Evolutionary conservation across 768 basidiomycete species (phyloP).

Genomic region (Suillus lakei): DNA sequence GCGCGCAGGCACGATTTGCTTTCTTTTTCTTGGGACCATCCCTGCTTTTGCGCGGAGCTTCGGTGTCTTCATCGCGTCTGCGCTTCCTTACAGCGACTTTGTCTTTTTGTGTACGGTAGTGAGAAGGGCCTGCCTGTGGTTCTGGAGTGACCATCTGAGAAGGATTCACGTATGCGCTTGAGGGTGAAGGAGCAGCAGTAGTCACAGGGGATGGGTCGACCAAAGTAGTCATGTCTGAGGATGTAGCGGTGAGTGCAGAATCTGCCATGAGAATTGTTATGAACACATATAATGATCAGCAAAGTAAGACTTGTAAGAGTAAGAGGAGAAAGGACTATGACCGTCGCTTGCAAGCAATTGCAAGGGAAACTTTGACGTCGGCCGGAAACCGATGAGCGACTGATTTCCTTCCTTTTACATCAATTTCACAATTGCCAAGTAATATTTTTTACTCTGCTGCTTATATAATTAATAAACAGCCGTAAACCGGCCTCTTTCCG

Average conservation of each 20-base stretch:
- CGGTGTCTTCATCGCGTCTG: slow-evolving; percentile 64
- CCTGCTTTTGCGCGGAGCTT: slow-evolving; percentile 63
- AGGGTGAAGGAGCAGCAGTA: slow-evolving; percentile 21
- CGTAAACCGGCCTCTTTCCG: neutral
- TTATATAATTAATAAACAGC: slow-evolving; percentile 12
- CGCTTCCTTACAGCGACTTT: slow-evolving; percentile 51
- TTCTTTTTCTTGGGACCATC: slow-evolving; percentile 94
- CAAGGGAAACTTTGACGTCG: slow-evolving; percentile 20
- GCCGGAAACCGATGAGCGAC: slow-evolving; percentile 24
- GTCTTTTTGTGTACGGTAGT: slow-evolving; percentile 41
- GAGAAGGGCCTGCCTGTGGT: slow-evolving; percentile 41
- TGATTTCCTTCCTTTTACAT: slow-evolving; percentile 17
- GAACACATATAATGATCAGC: slow-evolving; percentile 16
- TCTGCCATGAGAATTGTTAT: slow-evolving; percentile 15
- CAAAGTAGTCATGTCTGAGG: slow-evolving; percentile 15
- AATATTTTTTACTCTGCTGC: slow-evolving; percentile 4
- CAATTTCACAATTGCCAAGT: slow-evolving; percentile 1
- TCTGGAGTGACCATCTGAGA: slow-evolving; percentile 42
- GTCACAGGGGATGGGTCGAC: slow-evolving; percentile 12
- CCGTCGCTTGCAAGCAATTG: slow-evolving; percentile 2
- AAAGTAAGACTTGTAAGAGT: neutral
- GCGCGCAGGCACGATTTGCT: slow-evolving; percentile 90
- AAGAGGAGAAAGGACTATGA: neutral
- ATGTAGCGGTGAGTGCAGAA: slow-evolving; percentile 8
- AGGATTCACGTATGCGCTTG: slow-evolving; percentile 45